These are phyloP conservation scores for Neurospora sp. DNA, from an alignment of 495 filamentous ascomycete genomes.

Conservation along the genomic window DNA sequence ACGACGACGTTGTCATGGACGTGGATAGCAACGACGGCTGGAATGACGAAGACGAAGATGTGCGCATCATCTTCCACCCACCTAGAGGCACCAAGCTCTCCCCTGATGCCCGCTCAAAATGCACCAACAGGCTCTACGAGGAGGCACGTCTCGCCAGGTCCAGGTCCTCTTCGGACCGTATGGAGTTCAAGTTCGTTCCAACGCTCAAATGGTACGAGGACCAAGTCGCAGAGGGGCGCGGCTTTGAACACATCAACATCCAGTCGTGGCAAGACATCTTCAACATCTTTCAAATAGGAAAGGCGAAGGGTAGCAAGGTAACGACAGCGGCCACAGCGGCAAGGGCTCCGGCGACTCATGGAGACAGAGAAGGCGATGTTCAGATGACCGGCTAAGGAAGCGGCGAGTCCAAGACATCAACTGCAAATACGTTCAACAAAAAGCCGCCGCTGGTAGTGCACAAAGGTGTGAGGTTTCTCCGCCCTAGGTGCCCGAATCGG, in stretches of 20 bases:
- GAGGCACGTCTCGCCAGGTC: constrained; percentile 18
- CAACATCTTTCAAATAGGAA: constrained; percentile 13
- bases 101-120: constrained; percentile 17
- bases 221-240: constrained; percentile 29
- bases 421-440: not conserved
- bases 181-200: constrained; percentile 27
- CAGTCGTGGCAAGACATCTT: constrained; percentile 26
- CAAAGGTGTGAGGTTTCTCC: not conserved
- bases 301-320: not conserved
- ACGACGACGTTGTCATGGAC: constrained; percentile 12
- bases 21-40: not conserved
- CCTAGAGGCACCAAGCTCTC: constrained; percentile 15
- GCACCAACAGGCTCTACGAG: constrained; percentile 32
- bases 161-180: constrained; percentile 8
- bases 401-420: not conserved
- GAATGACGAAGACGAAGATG: constrained; percentile 12
- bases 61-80: constrained; percentile 35
- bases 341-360: not conserved
- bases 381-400: not conserved
- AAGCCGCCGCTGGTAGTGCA: not conserved
- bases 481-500: not conserved
- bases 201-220: constrained; percentile 36
- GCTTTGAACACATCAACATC: constrained; percentile 28
- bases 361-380: constrained; percentile 1
- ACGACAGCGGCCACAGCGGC: not conserved